phyloP scores from a whole-genome alignment of 495 filamentous ascomycete genomes.

The Daldinia grandis region DNA sequence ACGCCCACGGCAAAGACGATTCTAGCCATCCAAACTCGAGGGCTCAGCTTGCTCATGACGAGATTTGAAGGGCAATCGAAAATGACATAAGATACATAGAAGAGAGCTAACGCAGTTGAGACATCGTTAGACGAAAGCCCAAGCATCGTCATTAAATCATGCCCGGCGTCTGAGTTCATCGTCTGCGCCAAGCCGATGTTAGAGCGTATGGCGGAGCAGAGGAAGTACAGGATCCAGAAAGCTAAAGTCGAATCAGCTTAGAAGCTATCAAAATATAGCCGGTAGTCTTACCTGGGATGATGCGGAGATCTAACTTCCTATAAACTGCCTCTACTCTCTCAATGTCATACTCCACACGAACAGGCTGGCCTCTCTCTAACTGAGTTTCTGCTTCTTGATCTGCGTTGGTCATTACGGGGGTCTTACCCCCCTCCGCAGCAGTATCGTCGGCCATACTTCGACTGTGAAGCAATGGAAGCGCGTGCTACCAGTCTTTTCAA shows the following conservation, averaged over 20 bases:
- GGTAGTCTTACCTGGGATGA: constrained; percentile 71
- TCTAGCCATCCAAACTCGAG: constrained; percentile 90
- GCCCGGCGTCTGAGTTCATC: constrained; percentile 74
- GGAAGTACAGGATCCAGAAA: constrained; percentile 93
- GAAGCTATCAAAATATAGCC: not conserved
- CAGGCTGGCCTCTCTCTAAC: constrained; percentile 23
- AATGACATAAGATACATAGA: constrained; percentile 89
- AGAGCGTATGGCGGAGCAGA: constrained; percentile 88
- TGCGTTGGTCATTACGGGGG: constrained; percentile 28
- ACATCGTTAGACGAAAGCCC: constrained; percentile 75
- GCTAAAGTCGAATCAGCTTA: constrained; percentile 53
- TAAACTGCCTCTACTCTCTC: constrained; percentile 71
- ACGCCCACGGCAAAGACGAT: constrained; percentile 89
- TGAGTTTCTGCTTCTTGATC: constrained; percentile 27
- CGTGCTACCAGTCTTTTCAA: constrained; percentile 58
- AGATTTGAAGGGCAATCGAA: constrained; percentile 92
- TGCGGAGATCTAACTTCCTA: constrained; percentile 82
- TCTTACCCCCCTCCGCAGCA: constrained; percentile 43
- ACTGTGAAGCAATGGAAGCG: constrained; percentile 62
- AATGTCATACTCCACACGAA: constrained; percentile 56
- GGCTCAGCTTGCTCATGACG: constrained; percentile 84
- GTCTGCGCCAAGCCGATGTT: constrained; percentile 92
- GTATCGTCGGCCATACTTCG: constrained; percentile 55
- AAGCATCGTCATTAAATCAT: constrained; percentile 74
- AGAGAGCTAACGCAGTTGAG: constrained; percentile 83